Conservation (phyloP, 768 basidiomycete species). For the Mycena vitilis region DNA sequence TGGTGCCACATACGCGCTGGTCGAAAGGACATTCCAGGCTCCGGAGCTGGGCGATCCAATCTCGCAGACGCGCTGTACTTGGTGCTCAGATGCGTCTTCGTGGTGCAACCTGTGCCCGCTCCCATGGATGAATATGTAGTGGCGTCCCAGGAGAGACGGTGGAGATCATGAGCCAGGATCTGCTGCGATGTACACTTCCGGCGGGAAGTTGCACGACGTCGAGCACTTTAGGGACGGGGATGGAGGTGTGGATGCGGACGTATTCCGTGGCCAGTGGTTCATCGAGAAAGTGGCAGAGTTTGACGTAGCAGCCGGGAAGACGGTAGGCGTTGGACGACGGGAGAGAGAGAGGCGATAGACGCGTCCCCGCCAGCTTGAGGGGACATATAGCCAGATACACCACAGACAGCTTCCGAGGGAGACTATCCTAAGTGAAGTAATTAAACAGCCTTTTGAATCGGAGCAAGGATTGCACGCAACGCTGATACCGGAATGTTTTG, state of each 20-base stretch:
- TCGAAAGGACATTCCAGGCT: slow-evolving; percentile 19
- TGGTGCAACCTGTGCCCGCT: slow-evolving; percentile 4
- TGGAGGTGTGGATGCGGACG: slow-evolving; percentile 26
- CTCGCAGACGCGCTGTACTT: slow-evolving; percentile 16
- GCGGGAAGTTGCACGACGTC: slow-evolving; percentile 21
- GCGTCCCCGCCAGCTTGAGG: slow-evolving; percentile 20
- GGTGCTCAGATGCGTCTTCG: slow-evolving; percentile 5
- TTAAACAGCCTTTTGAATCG: slow-evolving; percentile 3
- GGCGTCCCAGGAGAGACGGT: slow-evolving; percentile 25
- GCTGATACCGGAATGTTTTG: slow-evolving; percentile 23
- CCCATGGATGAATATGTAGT: slow-evolving; percentile 19
- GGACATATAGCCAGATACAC: slow-evolving; percentile 23
- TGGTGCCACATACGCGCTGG: slow-evolving; percentile 29
- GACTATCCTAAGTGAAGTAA: slow-evolving; percentile 11
- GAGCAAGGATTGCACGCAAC: slow-evolving; percentile 12
- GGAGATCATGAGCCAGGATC: slow-evolving; percentile 35
- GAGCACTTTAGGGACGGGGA: slow-evolving; percentile 35
- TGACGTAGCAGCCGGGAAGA: slow-evolving; percentile 25
- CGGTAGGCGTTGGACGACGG: slow-evolving; percentile 22
- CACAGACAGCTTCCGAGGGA: slow-evolving; percentile 18
- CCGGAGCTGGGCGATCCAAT: slow-evolving; percentile 30
- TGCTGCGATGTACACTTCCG: not conserved
- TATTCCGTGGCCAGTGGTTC: slow-evolving; percentile 34
- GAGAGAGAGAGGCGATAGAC: slow-evolving; percentile 16
- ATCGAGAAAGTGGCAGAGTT: slow-evolving; percentile 19